Evolutionary conservation across 768 basidiomycete genomes (phyloP).

Genomic region (Psilocybe cubensis): DNA sequence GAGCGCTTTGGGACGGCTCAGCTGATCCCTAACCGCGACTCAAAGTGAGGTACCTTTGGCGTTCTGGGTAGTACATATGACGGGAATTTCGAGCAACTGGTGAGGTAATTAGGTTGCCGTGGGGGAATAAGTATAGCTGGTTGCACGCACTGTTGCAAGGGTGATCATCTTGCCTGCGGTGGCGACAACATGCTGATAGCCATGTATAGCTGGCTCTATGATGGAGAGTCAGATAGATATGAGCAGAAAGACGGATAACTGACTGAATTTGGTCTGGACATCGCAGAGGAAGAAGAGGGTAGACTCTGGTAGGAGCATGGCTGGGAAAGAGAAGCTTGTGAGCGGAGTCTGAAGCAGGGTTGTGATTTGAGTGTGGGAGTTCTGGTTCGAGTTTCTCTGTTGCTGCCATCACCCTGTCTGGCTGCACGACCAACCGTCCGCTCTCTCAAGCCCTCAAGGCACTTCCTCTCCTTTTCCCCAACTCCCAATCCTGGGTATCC

Average conservation of each 20-base stretch:
- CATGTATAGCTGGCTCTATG: conserved; percentile 55
- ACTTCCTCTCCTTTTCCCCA: conserved; percentile 18
- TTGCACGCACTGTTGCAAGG: conserved; percentile 60
- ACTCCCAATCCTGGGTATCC: conserved; percentile 35
- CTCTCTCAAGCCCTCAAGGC: conserved; percentile 19
- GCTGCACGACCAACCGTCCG: conserved; percentile 3
- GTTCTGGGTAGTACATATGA: conserved; percentile 87
- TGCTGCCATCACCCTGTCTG: conserved; percentile 16
- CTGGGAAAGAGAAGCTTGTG: neutral
- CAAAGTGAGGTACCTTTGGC: conserved; percentile 55
- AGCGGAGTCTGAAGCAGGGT: conserved; percentile 13
- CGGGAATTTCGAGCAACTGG: conserved; percentile 68
- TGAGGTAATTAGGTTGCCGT: neutral
- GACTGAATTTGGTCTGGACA: conserved; percentile 78
- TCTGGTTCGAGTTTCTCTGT: conserved; percentile 26
- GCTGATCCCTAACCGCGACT: conserved; percentile 1
- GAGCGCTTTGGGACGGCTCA: conserved; percentile 47
- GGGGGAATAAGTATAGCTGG: neutral
- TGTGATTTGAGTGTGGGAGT: conserved; percentile 21
- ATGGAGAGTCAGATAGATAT: neutral
- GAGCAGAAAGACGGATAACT: conserved; percentile 21
- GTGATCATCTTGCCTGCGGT: conserved; percentile 80
- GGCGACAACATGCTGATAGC: conserved; percentile 69
- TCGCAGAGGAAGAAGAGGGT: conserved; percentile 84
- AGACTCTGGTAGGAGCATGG: conserved; percentile 37